Base-by-base conservation (phyloP, 768 basidiomycete species). In the Mycena epipterygia region DNA sequence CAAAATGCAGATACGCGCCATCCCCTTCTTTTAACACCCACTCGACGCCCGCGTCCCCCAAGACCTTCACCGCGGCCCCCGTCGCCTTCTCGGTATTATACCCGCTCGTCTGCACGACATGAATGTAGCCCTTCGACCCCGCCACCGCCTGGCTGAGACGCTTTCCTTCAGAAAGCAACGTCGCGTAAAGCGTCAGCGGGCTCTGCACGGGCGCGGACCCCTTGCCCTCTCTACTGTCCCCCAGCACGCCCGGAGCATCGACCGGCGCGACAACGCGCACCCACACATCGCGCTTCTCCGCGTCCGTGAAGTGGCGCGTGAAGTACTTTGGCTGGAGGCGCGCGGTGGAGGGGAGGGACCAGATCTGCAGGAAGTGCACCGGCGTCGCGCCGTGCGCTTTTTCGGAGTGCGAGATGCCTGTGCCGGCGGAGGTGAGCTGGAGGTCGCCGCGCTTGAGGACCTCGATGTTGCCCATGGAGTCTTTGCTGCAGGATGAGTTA, bases 401-500 rank as follows among this genome's bases (percentile, higher is more conserved):
- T 76, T 88, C 87, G 32, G 91, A 92, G 80, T 98, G 97, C 0
- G 90, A 86, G 75, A 98, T 97, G 8, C 97, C 97, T 0, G 92
- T 96, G 14, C 96, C 96, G 0, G 96, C 90, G 2, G 93, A 95
- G 3, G 96, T 96, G 83, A 97, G 89, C 79, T 98, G 97, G 39
- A 98, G 74, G 74, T 95, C 93, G 0, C 97, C 97, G 21, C 95
- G 90, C 77, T 91, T 91, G 78, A 98, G 89, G 67, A 96, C 85
- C 79, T 99, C 97, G 62, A 88, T 87, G 82, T 97, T 97, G 46
- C 92, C 91, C 92, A 98, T 94, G 6, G 91, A 94, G 81, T 98
- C 97, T 80, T 92, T 88, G 83, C 95, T 95, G 68, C 12, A 61
- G 55, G 56, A n/a, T 25, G 60, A 23, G 25, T 70, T n/a, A 69